These are phyloP conservation scores for Panaeolus cyanescens DNA, from an alignment of 768 basidiomycete genomes.

Conservation along the genomic window DNA sequence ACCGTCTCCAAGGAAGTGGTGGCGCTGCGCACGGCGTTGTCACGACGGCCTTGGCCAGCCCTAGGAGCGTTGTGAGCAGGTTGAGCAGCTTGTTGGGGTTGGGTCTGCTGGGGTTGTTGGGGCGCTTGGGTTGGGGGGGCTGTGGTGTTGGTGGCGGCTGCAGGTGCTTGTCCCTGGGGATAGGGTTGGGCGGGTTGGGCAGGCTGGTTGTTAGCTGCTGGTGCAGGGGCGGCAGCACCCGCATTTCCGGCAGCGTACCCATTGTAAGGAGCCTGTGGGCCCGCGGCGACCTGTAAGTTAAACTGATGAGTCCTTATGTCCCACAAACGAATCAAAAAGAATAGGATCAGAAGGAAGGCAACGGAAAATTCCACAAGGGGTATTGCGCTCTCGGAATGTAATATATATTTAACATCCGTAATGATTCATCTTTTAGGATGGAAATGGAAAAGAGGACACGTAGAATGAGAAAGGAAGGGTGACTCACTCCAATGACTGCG, in stretches of 20 bases:
- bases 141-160: background rate
- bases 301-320: background rate
- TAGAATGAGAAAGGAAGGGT: conserved; percentile 9
- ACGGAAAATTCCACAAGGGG: conserved; percentile 55
- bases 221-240: background rate
- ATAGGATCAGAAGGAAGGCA: conserved; percentile 60
- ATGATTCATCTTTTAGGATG: conserved; percentile 25
- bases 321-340: conserved; percentile 1
- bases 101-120: conserved; percentile 9
- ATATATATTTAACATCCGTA: conserved; percentile 30
- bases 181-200: conserved; percentile 7
- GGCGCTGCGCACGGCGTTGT: conserved; percentile 67
- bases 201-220: background rate
- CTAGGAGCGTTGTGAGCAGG: background rate
- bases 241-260: background rate
- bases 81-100: conserved; percentile 12
- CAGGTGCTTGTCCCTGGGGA: conserved; percentile 20
- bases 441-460: conserved; percentile 26
- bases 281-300: conserved; percentile 46
- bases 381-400: conserved; percentile 38
- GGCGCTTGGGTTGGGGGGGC: conserved; percentile 10
- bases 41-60: conserved; percentile 13
- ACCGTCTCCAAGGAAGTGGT: conserved; percentile 74
- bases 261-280: background rate
- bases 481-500: conserved; percentile 71